Base-by-base conservation (phyloP, 2,329 filamentous ascomycete species). In the Colletotrichum chlorophyti region DNA sequence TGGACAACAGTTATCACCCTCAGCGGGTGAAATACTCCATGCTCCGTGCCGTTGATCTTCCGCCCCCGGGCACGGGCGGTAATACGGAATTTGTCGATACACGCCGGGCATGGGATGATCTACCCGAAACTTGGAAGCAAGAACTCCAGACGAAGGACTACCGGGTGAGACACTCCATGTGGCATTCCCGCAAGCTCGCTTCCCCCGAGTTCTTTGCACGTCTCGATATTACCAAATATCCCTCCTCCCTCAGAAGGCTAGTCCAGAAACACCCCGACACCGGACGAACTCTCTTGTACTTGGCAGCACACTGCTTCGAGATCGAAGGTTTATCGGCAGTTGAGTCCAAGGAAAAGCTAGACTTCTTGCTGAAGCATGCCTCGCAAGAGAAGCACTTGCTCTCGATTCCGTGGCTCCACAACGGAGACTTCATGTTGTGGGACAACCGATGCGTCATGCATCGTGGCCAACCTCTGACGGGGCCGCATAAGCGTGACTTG, bases 381-480 rank as follows among this genome's bases (percentile, higher is more conserved):
- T 77, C 75, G 11, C 76, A 81, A 69, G 66, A 73, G 1, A 78
- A 79, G 64, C 81, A 82, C 63, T 66, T 74, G 0, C 54, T 79
- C 10, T 72, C 69, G 8, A 72, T 84, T 4, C 66, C 72, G 40
- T 86, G 83, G 83, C 61, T 78, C 23, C 66, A 76, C 9, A 64
- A 69, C 0, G 76, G 80, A 0, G 83, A 86, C 65, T 46, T 86
- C 59, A 66, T 86, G 9, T 73, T 83, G 10, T 86, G 84, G 84
- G 84, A 87, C 63, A 87, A 86, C 66, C 80, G 80, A 0, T 77
- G 75, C 42, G 79, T 82, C 12, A 76, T 86, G 75, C 83, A 87
- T 67, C 70, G 82, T 6, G 37, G n/a, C n/a, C n/a, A n/a, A n/a
- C 37, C 37, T 14, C 24, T 12, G 71, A 73, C 1, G 82, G 82